Evolutionary conservation across 306 rosid genomes (phyloP).

Genomic region (Cucurbita pepo): DNA sequence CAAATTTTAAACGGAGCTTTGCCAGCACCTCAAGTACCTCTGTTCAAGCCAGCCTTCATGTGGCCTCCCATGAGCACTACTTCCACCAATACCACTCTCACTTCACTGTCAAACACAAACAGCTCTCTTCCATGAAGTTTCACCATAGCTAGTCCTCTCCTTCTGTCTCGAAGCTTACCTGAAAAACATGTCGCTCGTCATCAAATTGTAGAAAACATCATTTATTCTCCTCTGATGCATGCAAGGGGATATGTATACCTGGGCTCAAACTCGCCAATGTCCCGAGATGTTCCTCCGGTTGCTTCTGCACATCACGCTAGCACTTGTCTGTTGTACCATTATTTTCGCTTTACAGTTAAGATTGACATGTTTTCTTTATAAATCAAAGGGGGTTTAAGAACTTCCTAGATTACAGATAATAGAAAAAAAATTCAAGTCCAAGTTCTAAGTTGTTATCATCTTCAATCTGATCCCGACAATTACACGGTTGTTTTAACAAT

Average conservation of each 20-base stretch:
- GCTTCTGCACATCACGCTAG: not conserved
- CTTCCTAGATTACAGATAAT: not conserved
- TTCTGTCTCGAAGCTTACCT: not conserved
- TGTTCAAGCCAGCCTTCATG: slow-evolving; percentile 29
- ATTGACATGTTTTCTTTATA: not conserved
- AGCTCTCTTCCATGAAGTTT: not conserved
- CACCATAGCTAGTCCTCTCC: not conserved
- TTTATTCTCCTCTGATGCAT: not conserved
- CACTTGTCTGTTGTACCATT: not conserved
- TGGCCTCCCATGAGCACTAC: slow-evolving; percentile 20
- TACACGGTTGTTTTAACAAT: not conserved
- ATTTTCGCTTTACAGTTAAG: not conserved
- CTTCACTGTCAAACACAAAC: not conserved
- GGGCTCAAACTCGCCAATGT: not conserved
- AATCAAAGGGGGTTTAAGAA: not conserved
- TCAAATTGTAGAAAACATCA: not conserved
- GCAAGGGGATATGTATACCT: not conserved
- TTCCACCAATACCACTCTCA: not conserved
- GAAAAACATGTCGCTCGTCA: not conserved
- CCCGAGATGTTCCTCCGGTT: not conserved
- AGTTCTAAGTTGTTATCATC: not conserved
- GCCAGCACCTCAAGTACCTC: slow-evolving; percentile 21
- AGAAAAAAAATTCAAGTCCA: not conserved
- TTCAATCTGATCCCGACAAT: not conserved
- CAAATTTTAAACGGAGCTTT: slow-evolving; percentile 26